These are phyloP conservation scores for Metahyphopichia silvanorum DNA, from an alignment of 805 yeast genomes.

Conservation along the genomic window DNA sequence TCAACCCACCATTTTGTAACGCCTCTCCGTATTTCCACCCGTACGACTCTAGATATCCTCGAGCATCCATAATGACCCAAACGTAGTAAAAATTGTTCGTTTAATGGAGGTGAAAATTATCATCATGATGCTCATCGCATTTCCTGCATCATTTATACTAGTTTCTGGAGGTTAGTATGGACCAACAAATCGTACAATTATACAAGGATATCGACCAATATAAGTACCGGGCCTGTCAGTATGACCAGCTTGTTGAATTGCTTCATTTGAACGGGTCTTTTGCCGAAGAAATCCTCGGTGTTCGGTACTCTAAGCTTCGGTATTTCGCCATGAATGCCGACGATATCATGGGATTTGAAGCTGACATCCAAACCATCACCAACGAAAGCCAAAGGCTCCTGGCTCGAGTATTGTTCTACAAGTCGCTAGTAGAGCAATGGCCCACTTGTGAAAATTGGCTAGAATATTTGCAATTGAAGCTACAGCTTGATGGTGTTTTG, in stretches of 20 bases:
- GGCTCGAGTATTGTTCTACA: neutral
- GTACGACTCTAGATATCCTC: conserved; percentile 64
- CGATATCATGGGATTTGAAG: neutral
- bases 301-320: neutral
- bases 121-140: neutral
- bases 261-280: neutral
- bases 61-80: conserved; percentile 68
- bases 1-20: conserved; percentile 71
- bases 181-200: too few relatives aligned
- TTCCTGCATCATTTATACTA: too few relatives aligned
- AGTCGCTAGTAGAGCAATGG: neutral
- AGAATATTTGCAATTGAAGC: neutral
- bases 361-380: neutral
- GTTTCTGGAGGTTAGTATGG: too few relatives aligned
- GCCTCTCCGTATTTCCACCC: conserved; percentile 97
- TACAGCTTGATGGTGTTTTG: too few relatives aligned
- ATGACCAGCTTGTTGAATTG: conserved; percentile 1
- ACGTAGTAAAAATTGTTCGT: neutral
- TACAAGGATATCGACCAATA: too few relatives aligned
- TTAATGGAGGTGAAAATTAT: neutral
- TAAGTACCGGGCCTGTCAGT: too few relatives aligned
- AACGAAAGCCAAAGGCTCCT: neutral
- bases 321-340: neutral
- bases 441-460: neutral
- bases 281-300: neutral